phyloP scores from a whole-genome alignment of 225 moss, liverwort and hornwort species.

The Asterella californica region DNA sequence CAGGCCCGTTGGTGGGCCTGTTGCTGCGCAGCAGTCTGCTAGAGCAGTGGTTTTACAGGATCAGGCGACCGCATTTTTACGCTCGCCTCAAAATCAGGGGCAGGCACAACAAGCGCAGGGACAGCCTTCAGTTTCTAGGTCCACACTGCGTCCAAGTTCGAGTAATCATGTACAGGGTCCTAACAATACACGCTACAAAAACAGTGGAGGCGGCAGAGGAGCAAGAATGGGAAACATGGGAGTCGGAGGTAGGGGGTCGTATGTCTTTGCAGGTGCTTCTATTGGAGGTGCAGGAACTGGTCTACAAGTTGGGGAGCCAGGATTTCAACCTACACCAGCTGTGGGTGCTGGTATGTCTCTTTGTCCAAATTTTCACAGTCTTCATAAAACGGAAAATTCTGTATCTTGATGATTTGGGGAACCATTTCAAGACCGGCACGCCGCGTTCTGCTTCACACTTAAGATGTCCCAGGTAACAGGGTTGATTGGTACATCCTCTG shows the following conservation, averaged over 20 bases:
- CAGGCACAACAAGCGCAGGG: constrained; percentile 53
- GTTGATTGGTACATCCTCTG: background rate
- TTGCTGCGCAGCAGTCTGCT: constrained; percentile 48
- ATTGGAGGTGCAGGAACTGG: constrained; percentile 49
- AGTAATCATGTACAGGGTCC: constrained; percentile 38
- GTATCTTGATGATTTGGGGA: background rate
- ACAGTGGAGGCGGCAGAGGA: constrained; percentile 57
- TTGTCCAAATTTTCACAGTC: background rate
- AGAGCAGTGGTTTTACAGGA: constrained; percentile 36
- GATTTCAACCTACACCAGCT: constrained; percentile 66
- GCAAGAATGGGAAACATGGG: constrained; percentile 53
- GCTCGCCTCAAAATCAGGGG: constrained; percentile 46
- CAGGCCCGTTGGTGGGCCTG: constrained; percentile 17
- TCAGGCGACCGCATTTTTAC: constrained; percentile 47
- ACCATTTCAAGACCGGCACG: too few relatives aligned
- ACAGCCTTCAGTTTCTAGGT: constrained; percentile 38
- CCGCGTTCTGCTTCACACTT: too few relatives aligned
- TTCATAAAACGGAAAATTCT: background rate
- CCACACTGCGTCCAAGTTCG: constrained; percentile 41
- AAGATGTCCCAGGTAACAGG: background rate
- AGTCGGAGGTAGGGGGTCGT: constrained; percentile 68
- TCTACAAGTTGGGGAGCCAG: constrained; percentile 74
- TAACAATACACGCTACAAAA: constrained; percentile 47
- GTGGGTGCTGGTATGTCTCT: constrained; percentile 84
- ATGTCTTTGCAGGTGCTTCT: constrained; percentile 61